A percentile compares a stretch with the other conserved stretches of the same genome.
phyloP scores from a whole-genome alignment of 352 stramenopile genomes.

The Phytophthora colocasiae region DNA sequence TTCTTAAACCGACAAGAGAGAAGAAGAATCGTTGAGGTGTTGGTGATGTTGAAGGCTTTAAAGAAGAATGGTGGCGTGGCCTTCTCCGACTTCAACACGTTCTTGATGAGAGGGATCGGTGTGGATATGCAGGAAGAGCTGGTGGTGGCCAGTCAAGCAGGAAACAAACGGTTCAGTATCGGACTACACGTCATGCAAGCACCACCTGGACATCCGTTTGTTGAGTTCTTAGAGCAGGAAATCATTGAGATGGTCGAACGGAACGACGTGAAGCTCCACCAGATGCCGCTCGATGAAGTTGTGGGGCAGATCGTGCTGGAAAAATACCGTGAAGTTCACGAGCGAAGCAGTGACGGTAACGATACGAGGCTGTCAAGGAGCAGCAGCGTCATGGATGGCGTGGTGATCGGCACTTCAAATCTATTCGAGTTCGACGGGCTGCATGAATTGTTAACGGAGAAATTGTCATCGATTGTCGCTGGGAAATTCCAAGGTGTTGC shows the following conservation, averaged over 20 bases:
- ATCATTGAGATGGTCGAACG: conserved; percentile 31
- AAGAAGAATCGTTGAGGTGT: conserved; percentile 40
- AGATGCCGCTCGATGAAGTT: conserved; percentile 35
- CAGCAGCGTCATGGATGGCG: conserved; percentile 21
- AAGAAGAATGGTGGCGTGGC: conserved; percentile 39
- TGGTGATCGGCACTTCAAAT: conserved; percentile 22
- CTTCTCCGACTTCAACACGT: conserved; percentile 46
- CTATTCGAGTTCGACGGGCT: conserved; percentile 38
- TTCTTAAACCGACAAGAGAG: conserved; percentile 18
- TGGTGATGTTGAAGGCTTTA: conserved; percentile 49
- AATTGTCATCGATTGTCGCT: conserved; percentile 8
- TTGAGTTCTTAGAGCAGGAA: conserved; percentile 38
- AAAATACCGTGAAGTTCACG: conserved; percentile 14
- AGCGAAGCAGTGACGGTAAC: neutral
- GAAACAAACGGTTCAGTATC: conserved; percentile 29
- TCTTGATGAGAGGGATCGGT: conserved; percentile 27
- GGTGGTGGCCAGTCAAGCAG: conserved; percentile 32
- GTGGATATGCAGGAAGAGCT: conserved; percentile 24
- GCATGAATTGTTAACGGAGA: conserved; percentile 24
- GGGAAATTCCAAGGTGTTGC: conserved; percentile 15
- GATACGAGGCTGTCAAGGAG: neutral
- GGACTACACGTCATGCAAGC: conserved; percentile 44
- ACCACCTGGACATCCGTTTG: conserved; percentile 32
- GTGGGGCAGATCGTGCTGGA: conserved; percentile 40
- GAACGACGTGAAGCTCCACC: conserved; percentile 33